Conservation (phyloP, 176 grass and related monocot genomes). For the Juncus inflexus region DNA sequence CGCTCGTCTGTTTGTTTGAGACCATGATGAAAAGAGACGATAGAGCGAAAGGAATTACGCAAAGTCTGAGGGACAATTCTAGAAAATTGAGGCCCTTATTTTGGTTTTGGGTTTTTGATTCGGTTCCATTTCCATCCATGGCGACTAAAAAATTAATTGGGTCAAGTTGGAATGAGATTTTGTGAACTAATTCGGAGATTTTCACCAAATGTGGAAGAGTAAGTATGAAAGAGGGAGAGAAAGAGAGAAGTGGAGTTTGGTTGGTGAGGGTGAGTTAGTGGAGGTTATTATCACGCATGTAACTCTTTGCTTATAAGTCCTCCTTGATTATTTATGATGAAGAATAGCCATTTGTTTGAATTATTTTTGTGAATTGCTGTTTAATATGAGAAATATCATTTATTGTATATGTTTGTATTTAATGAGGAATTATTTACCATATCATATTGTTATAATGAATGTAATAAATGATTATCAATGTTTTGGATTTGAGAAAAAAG, state of each 20-base stretch:
- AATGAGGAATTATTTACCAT: too few species aligned
- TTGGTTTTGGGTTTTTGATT: not conserved
- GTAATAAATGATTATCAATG: too few species aligned
- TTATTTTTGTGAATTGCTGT: too few species aligned
- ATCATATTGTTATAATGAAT: too few species aligned
- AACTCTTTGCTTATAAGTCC: too few species aligned
- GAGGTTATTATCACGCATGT: too few species aligned
- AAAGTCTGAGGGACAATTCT: constrained; percentile 55
- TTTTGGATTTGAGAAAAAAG: too few species aligned
- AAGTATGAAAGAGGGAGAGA: constrained; percentile 3
- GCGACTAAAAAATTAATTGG: not conserved
- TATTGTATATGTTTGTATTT: too few species aligned
- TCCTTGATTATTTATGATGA: too few species aligned
- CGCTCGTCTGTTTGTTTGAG: constrained; percentile 59
- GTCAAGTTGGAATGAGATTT: not conserved
- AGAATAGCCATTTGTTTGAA: too few species aligned
- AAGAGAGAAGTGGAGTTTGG: not conserved
- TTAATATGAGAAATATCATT: too few species aligned
- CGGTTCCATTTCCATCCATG: constrained; percentile 17
- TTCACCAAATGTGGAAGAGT: constrained; percentile 4
- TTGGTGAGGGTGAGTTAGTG: not conserved
- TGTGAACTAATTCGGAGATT: not conserved
- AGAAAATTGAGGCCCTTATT: constrained; percentile 28
- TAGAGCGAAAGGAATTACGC: constrained; percentile 53
- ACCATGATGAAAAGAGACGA: constrained; percentile 64